These are phyloP conservation scores for Fonsecaea pedrosoi DNA, from an alignment of 2,329 filamentous ascomycete genomes.

Conservation along the genomic window DNA sequence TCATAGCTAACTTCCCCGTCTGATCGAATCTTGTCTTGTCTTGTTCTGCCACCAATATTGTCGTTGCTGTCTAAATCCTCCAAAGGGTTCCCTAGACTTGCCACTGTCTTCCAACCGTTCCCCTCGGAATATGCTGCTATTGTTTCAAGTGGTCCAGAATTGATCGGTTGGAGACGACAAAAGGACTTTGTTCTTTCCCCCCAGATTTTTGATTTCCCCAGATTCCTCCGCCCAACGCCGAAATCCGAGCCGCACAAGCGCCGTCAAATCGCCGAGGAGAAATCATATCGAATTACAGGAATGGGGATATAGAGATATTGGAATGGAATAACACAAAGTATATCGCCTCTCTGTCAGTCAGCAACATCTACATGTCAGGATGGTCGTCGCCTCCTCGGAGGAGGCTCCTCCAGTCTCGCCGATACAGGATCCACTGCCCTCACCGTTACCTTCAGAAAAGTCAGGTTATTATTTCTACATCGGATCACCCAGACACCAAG, in stretches of 20 bases:
- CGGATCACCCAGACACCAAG: too few relatives aligned
- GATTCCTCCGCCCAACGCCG: not conserved
- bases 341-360: too few relatives aligned
- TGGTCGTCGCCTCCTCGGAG: too few relatives aligned
- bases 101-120: not conserved
- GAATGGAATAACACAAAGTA: too few relatives aligned
- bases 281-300: too few relatives aligned
- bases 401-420: too few relatives aligned
- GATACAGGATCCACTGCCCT: too few relatives aligned
- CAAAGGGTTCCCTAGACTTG: not conserved
- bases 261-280: conserved; percentile 10
- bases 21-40: not conserved
- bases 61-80: not conserved
- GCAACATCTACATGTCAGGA: too few relatives aligned
- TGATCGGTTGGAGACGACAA: not conserved
- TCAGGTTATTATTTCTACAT: too few relatives aligned
- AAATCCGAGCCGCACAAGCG: not conserved
- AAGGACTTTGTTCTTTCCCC: not conserved
- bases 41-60: not conserved
- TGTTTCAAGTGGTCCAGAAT: not conserved
- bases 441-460: too few relatives aligned
- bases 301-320: too few relatives aligned
- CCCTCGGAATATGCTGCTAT: not conserved
- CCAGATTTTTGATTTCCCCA: not conserved
- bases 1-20: not conserved